Percentiles rank a stretch among this genome's conserved stretches.
These are phyloP conservation scores for Ophioceras dolichostomum DNA, from an alignment of 2,329 filamentous ascomycete species.

Conservation along the genomic window DNA sequence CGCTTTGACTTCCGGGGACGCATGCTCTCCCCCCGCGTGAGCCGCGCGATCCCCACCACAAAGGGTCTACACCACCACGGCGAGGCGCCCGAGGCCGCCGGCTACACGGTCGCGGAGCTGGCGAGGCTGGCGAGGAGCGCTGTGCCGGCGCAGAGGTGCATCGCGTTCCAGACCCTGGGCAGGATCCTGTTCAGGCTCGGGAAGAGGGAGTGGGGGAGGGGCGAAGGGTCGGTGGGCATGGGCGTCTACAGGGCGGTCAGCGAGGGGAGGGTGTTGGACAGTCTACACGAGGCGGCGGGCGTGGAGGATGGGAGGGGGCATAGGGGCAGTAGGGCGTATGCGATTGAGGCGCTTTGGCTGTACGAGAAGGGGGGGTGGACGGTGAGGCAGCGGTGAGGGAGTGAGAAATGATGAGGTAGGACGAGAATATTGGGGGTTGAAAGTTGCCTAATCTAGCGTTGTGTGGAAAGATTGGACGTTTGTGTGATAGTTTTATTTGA, in stretches of 20 bases:
- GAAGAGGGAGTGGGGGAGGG: slow-evolving; percentile 56
- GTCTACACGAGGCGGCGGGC: slow-evolving; percentile 62
- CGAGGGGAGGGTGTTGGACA: slow-evolving; percentile 64
- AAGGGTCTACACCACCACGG: slow-evolving; percentile 89
- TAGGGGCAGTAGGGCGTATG: slow-evolving; percentile 70
- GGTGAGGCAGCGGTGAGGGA: slow-evolving; percentile 45
- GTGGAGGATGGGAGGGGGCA: slow-evolving; percentile 54
- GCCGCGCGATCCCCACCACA: slow-evolving; percentile 61
- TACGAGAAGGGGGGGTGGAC: slow-evolving; percentile 62
- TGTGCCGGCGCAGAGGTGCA: slow-evolving; percentile 76
- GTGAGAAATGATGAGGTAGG: no score
- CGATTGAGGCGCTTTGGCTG: slow-evolving; percentile 81
- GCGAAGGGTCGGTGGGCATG: slow-evolving; percentile 53
- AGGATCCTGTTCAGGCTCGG: slow-evolving; percentile 76
- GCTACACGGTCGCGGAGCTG: slow-evolving; percentile 84
- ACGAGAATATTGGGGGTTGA: no score
- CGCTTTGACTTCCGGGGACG: slow-evolving; percentile 82
- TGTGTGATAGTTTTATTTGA: no score
- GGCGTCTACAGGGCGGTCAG: slow-evolving; percentile 77
- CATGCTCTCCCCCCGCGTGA: slow-evolving; percentile 64
- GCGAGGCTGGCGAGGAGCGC: slow-evolving; percentile 68
- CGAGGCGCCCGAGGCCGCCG: slow-evolving; percentile 82
- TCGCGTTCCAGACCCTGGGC: slow-evolving; percentile 85
- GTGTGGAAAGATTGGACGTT: no score
- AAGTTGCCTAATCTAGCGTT: no score